Evolutionary conservation across 768 basidiomycete genomes (phyloP).

Genomic region (Suillus luteus): DNA sequence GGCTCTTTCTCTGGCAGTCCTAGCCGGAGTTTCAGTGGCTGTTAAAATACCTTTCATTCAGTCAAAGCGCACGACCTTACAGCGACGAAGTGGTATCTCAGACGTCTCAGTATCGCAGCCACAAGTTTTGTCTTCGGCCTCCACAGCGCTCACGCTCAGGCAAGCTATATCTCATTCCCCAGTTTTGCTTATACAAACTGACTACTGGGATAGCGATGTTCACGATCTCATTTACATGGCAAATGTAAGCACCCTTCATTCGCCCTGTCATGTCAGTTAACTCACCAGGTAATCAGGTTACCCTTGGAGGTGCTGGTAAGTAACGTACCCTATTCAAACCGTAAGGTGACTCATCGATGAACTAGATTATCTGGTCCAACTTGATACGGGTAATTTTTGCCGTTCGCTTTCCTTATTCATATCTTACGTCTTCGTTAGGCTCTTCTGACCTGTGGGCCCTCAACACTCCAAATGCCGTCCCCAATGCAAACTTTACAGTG

Average conservation of each 20-base stretch:
- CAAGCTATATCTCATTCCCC: constrained; percentile 9
- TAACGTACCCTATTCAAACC: constrained; percentile 12
- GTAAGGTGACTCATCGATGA: constrained; percentile 14
- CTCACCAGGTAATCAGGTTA: constrained; percentile 47
- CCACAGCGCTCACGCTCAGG: constrained; percentile 26
- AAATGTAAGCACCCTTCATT: constrained; percentile 51
- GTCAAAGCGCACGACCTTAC: constrained; percentile 36
- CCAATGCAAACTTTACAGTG: constrained; percentile 52
- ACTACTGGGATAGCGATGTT: constrained; percentile 51
- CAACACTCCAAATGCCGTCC: constrained; percentile 47
- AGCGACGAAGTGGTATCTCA: constrained; percentile 39
- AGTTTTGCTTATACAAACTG: constrained; percentile 14
- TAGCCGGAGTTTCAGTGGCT: constrained; percentile 44
- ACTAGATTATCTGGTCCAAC: constrained; percentile 69
- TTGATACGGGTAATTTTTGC: constrained; percentile 67
- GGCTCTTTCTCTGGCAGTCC: constrained; percentile 40
- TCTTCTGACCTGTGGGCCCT: constrained; percentile 74
- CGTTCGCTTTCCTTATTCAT: background rate
- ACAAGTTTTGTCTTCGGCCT: constrained; percentile 27
- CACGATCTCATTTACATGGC: constrained; percentile 80
- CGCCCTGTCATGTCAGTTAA: background rate
- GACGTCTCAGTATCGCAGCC: constrained; percentile 19
- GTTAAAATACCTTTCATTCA: constrained; percentile 50
- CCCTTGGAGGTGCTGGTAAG: constrained; percentile 63
- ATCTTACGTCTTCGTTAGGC: background rate